Conservation (phyloP, 202 grass and related monocot species). For the Carex sylvatica region DNA sequence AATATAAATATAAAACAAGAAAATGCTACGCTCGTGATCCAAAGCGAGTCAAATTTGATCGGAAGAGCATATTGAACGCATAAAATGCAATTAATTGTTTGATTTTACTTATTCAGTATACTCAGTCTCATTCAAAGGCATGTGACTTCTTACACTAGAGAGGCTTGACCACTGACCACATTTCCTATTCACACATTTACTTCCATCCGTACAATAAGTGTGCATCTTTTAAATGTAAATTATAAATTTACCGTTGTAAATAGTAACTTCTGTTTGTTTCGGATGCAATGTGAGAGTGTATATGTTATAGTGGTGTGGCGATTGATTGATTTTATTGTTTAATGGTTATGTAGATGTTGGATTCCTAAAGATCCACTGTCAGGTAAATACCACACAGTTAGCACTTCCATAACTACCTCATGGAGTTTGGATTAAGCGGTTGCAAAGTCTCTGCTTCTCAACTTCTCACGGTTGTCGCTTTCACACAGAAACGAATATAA, state of each 20-base stretch:
- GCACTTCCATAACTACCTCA: not conserved
- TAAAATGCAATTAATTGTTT: not conserved
- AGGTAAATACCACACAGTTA: not conserved
- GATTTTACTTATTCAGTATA: not conserved
- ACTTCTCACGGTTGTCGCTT: conserved; percentile 1
- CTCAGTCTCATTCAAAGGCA: not conserved
- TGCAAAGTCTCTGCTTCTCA: not conserved
- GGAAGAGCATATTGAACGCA: not conserved
- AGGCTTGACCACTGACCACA: conserved; percentile 10
- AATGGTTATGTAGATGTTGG: too few relatives aligned
- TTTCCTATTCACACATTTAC: not conserved
- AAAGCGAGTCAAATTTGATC: not conserved
- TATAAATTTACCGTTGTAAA: not conserved
- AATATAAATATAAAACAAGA: not conserved
- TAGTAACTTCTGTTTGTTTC: not conserved
- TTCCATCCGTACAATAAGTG: not conserved
- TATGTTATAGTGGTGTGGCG: not conserved
- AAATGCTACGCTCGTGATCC: not conserved
- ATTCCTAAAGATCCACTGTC: not conserved
- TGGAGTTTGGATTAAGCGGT: not conserved
- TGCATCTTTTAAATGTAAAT: not conserved
- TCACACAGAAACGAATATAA: not conserved
- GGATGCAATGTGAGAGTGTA: not conserved
- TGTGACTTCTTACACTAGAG: not conserved
- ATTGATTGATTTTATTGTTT: not conserved